Evolutionary conservation across 176 grass and related monocot species (phyloP).

Genomic region (Aegilops sharonensis): DNA sequence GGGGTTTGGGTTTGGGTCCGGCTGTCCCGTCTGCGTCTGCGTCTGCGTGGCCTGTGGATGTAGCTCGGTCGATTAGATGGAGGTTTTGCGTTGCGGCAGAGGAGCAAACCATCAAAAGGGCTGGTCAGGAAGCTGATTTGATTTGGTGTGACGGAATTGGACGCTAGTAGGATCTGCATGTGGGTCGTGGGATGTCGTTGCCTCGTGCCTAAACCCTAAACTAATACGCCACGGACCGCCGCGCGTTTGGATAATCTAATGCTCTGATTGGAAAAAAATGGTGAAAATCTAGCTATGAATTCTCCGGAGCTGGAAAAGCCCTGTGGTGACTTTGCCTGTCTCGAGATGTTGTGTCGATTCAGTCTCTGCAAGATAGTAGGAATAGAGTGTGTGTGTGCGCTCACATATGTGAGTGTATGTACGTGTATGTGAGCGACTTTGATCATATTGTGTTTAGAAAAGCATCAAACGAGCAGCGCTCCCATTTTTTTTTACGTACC

Average conservation of each 20-base stretch:
- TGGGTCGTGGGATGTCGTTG: not conserved
- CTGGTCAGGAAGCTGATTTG: not conserved
- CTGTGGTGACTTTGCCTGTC: no score
- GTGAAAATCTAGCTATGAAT: no score
- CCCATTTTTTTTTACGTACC: no score
- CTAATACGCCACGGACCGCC: not conserved
- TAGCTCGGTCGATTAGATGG: not conserved
- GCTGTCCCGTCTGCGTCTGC: not conserved
- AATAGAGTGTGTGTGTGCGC: no score
- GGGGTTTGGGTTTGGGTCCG: no score
- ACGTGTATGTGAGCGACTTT: no score
- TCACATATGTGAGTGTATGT: no score
- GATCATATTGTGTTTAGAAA: no score
- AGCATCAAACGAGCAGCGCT: not conserved
- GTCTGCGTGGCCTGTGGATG: not conserved
- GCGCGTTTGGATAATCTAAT: not conserved
- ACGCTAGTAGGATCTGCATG: slow-evolving; percentile 20
- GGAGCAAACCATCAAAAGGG: not conserved
- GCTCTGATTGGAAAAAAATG: no score
- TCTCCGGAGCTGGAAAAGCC: no score
- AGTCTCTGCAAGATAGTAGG: no score
- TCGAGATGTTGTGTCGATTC: no score
- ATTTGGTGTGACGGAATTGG: not conserved
- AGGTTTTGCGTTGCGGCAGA: not conserved
- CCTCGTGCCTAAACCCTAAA: not conserved